Evolutionary conservation across 352 stramenopile species (phyloP).

Genomic region (Pythium aristosporum): DNA sequence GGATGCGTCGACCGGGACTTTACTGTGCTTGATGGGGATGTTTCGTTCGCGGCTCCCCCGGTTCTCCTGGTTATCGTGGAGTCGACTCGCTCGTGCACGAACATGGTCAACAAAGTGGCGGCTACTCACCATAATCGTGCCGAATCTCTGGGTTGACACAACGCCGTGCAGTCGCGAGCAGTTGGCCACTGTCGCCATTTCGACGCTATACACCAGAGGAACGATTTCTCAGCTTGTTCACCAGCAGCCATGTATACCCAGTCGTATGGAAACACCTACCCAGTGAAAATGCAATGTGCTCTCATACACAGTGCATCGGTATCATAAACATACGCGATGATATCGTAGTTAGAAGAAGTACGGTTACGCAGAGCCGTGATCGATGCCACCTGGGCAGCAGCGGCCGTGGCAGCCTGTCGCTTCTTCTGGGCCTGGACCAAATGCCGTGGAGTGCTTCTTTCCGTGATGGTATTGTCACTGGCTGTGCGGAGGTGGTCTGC

Average conservation of each 20-base stretch:
- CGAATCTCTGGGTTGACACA: constrained; percentile 37
- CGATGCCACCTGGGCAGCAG: constrained; percentile 12
- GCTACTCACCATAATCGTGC: constrained; percentile 35
- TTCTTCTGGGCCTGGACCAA: constrained; percentile 15
- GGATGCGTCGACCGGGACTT: neutral
- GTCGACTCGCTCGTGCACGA: constrained; percentile 5
- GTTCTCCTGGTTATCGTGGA: neutral
- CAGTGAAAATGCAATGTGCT: constrained; percentile 15
- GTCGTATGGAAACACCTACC: constrained; percentile 15
- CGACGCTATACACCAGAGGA: constrained; percentile 11
- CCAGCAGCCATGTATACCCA: neutral
- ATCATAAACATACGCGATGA: constrained; percentile 44
- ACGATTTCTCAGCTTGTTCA: neutral
- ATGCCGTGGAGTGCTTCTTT: constrained; percentile 18
- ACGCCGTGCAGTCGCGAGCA: constrained; percentile 54
- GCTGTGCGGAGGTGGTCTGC: constrained; percentile 41
- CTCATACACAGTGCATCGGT: constrained; percentile 23
- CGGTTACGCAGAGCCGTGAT: constrained; percentile 26
- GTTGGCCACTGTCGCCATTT: constrained; percentile 29
- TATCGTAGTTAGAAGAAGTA: constrained; percentile 15
- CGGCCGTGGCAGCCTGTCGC: constrained; percentile 9
- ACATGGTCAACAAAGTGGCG: constrained; percentile 35
- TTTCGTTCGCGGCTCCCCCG: neutral
- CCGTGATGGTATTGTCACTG: neutral
- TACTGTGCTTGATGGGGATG: neutral